Evolutionary conservation across 2,329 filamentous ascomycete genomes (phyloP).

Genomic region (Cladosporium sphaerospermum): DNA sequence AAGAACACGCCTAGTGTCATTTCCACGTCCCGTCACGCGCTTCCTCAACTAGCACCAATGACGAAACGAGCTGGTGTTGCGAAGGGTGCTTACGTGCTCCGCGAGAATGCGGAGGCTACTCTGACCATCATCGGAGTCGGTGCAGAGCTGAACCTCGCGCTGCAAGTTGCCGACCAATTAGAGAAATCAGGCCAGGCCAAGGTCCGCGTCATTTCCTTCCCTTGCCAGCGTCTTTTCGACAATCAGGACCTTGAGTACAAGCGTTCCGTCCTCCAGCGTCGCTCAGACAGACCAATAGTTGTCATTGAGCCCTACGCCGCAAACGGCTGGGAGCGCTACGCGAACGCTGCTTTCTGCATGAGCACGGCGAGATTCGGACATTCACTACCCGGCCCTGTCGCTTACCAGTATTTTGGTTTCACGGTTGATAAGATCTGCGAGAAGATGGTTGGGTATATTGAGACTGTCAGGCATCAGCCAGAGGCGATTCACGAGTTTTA

Average conservation of each 20-base stretch:
- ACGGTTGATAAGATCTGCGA: constrained; percentile 40
- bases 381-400: constrained; percentile 47
- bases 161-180: constrained; percentile 36
- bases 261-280: constrained; percentile 36
- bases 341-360: constrained; percentile 51
- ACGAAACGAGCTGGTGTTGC: constrained; percentile 35
- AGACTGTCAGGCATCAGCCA: constrained; percentile 30
- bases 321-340: constrained; percentile 56
- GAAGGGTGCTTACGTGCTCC: constrained; percentile 38
- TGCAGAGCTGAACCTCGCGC: constrained; percentile 44
- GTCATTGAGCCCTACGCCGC: constrained; percentile 56
- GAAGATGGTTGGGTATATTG: constrained; percentile 34
- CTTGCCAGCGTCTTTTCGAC: constrained; percentile 48
- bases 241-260: constrained; percentile 41
- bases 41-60: constrained; percentile 32
- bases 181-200: constrained; percentile 34
- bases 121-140: constrained; percentile 47
- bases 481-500: constrained; percentile 8
- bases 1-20: constrained; percentile 39
- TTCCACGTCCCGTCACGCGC: constrained; percentile 38
- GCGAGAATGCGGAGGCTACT: constrained; percentile 33
- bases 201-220: constrained; percentile 45
- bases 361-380: constrained; percentile 46
- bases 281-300: constrained; percentile 7
- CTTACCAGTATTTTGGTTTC: constrained; percentile 53